phyloP scores from a whole-genome alignment of 2,329 filamentous ascomycete genomes.

The Claviceps digitariae region DNA sequence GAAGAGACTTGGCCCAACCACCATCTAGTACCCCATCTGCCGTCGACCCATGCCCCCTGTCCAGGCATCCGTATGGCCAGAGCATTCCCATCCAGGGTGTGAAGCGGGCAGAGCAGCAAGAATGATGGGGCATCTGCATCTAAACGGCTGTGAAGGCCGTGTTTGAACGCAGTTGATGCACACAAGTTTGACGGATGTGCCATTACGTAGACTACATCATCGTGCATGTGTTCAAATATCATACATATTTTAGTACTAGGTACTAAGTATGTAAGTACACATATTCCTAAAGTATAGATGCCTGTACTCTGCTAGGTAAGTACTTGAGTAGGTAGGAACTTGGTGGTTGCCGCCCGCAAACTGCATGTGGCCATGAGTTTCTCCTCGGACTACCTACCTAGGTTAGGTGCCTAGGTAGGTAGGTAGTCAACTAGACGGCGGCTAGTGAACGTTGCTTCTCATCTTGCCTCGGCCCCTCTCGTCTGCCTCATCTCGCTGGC shows the following conservation, averaged over 20 bases:
- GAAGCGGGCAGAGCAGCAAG: background rate
- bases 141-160: background rate
- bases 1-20: background rate
- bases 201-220: no score
- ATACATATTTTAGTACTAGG: no score
- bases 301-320: no score
- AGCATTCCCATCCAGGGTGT: background rate
- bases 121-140: background rate
- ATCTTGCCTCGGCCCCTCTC: background rate
- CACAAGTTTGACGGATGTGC: background rate
- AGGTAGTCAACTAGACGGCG: background rate
- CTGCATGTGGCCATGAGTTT: background rate
- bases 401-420: no score
- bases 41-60: conserved; percentile 1
- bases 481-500: background rate
- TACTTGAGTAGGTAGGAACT: no score
- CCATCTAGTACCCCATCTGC: conserved; percentile 5
- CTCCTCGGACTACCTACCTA: background rate
- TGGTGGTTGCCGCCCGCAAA: background rate
- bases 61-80: background rate
- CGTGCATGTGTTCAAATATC: no score
- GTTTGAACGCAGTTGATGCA: background rate
- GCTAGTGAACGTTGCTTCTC: background rate
- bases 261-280: no score
- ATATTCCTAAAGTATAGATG: no score